Evolutionary conservation across 2,329 filamentous ascomycete genomes (phyloP).

Genomic region (Aureobasidium namibiae): DNA sequence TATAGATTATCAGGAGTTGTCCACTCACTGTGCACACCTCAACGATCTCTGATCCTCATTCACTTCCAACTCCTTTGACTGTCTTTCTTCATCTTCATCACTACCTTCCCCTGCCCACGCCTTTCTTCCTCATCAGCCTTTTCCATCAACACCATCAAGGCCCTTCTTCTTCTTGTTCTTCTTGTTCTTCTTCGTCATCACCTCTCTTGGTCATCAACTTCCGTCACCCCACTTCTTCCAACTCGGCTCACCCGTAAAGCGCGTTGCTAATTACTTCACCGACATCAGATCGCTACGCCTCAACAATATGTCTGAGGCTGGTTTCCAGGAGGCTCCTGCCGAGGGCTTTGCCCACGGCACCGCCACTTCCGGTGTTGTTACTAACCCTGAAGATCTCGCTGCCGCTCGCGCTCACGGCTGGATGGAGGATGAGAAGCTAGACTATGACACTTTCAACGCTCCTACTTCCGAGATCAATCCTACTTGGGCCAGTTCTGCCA

Average conservation of each 20-base stretch:
- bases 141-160: background rate
- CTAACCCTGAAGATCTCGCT: background rate
- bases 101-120: background rate
- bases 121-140: background rate
- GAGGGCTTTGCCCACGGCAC: background rate
- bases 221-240: background rate
- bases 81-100: background rate
- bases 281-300: background rate
- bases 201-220: background rate
- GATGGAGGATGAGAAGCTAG: slow-evolving; percentile 20
- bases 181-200: too few relatives aligned
- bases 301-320: background rate
- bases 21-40: background rate
- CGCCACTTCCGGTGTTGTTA: too few relatives aligned
- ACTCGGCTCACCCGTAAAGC: background rate
- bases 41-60: background rate
- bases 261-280: background rate
- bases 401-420: slow-evolving; percentile 22
- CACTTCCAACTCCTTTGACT: background rate
- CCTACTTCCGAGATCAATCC: background rate
- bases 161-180: background rate
- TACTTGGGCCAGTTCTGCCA: slow-evolving; percentile 48
- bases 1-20: background rate
- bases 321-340: background rate
- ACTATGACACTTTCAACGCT: slow-evolving; percentile 21